These are phyloP conservation scores for Colletotrichum scovillei DNA, from an alignment of 2,329 filamentous ascomycete species.

Conservation along the genomic window DNA sequence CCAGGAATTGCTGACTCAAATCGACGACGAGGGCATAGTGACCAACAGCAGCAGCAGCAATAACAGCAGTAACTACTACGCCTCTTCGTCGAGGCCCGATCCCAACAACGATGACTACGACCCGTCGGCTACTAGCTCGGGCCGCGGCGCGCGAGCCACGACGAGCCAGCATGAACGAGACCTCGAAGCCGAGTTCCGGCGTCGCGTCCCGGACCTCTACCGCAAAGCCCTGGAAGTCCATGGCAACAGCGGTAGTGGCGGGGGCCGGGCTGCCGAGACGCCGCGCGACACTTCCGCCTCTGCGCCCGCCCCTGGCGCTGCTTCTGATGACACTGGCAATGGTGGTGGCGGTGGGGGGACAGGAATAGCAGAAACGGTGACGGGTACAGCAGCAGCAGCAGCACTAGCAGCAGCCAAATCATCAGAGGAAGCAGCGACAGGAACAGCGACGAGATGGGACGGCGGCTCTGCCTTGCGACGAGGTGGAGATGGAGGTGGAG, in stretches of 20 bases:
- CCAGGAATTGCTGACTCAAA: conserved; percentile 20
- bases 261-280: background rate
- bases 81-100: conserved; percentile 1
- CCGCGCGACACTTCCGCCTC: conserved; percentile 7
- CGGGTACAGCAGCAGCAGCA: background rate
- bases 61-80: background rate
- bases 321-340: background rate
- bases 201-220: conserved; percentile 57
- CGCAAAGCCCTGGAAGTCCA: conserved; percentile 54
- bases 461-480: background rate
- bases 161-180: conserved; percentile 58
- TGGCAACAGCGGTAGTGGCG: conserved; percentile 30
- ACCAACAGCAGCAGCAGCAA: background rate
- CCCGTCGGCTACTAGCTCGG: conserved; percentile 36
- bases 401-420: conserved; percentile 24
- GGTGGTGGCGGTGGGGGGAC: background rate
- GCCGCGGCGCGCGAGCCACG: conserved; percentile 52
- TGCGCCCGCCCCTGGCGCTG: background rate
- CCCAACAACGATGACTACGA: background rate
- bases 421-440: conserved; percentile 39
- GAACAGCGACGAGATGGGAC: conserved; percentile 42
- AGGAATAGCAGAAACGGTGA: background rate
- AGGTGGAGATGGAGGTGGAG: conserved; percentile 5
- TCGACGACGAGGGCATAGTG: conserved; percentile 27
- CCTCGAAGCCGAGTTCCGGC: conserved; percentile 61